Evolutionary conservation across 2,329 filamentous ascomycete species (phyloP), one percentile per base, ranked within the genome.

Genomic region (Cladosporium sp.): DNA sequence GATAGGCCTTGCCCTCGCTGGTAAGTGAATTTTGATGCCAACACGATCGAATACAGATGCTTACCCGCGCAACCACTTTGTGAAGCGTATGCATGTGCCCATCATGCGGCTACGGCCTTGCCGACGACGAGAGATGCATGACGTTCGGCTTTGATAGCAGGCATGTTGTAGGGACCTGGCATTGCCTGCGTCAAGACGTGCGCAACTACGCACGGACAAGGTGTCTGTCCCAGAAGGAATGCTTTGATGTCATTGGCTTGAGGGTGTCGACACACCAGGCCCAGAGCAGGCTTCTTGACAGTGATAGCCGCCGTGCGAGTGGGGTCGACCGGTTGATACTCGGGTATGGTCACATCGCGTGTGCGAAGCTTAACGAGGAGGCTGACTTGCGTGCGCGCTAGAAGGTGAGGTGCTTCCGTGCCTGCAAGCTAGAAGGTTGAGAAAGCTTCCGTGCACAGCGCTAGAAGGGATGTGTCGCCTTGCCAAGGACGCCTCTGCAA

Each of bases 401-500:
- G 40, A 44, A 44, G 40, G 40, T 44, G 40, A 44, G 40, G 18
- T 44, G 40, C 18, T 44, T 44, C 40, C 40, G 40, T 44, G 3
- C 40, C 40, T 53, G 50, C 50, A 53, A 28, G 50, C 50, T 53
- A 53, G 50, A 53, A 53, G 26, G 26, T 28, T 29, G 29, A 31
- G 10, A 31, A 2, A 31, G 52, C 52, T 55, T 55, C 52, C 52
- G 52, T 55, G 52, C 52, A 11, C 23, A 1, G 28, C 50, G 52
- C 52, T 55, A 33, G 52, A 55, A 55, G 26, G 50, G 23, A 53
- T 53, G 50, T 53, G 26, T 53, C 26, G 52, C 18, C 18, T 16
- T 29, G n/a, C 52, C 40, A 46, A 46, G 40, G 52, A 33, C 52
- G 52, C 52, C 52, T 55, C 52, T 55, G 7, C 52, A 55, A n/a